Percentiles rank a stretch among this genome's conserved stretches.
Conservation (phyloP, 116 monocot species). For the Trichopus zeylanicus region DNA sequence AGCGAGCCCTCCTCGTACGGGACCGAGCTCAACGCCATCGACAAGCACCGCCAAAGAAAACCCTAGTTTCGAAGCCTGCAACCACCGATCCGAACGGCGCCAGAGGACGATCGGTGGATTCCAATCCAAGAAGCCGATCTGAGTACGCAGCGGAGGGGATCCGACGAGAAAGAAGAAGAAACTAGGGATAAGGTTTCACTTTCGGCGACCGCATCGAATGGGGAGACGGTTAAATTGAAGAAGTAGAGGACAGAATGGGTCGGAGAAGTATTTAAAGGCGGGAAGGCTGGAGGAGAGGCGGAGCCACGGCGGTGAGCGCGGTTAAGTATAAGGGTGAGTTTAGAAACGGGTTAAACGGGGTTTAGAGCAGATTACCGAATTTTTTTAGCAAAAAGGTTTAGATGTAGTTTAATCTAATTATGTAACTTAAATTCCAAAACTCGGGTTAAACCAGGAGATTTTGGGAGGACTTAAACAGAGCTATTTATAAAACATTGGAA, state of each 20-base stretch:
- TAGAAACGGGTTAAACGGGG: too few relatives aligned
- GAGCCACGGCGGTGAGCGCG: constrained; percentile 32
- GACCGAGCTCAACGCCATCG: constrained; percentile 12
- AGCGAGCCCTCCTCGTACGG: constrained; percentile 37
- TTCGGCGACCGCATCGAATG: constrained; percentile 13
- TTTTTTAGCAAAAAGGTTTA: too few relatives aligned
- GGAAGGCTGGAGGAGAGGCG: constrained; percentile 12
- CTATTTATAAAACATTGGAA: too few relatives aligned
- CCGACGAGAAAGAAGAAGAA: background rate
- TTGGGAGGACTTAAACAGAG: too few relatives aligned
- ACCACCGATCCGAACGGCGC: background rate
- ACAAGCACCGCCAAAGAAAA: background rate
- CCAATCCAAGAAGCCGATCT: background rate
- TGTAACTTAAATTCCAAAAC: too few relatives aligned
- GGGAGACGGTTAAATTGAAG: background rate
- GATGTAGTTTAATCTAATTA: too few relatives aligned
- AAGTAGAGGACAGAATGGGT: background rate
- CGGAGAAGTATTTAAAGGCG: constrained; percentile 20
- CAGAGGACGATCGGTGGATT: background rate
- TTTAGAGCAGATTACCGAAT: too few relatives aligned
- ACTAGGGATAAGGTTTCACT: constrained; percentile 1
- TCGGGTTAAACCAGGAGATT: too few relatives aligned
- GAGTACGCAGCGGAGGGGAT: background rate
- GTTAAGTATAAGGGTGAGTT: too few relatives aligned
- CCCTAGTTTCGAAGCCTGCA: too few relatives aligned